Conservation (phyloP, 2,329 filamentous ascomycete genomes). For the Fusarium stilboides region DNA sequence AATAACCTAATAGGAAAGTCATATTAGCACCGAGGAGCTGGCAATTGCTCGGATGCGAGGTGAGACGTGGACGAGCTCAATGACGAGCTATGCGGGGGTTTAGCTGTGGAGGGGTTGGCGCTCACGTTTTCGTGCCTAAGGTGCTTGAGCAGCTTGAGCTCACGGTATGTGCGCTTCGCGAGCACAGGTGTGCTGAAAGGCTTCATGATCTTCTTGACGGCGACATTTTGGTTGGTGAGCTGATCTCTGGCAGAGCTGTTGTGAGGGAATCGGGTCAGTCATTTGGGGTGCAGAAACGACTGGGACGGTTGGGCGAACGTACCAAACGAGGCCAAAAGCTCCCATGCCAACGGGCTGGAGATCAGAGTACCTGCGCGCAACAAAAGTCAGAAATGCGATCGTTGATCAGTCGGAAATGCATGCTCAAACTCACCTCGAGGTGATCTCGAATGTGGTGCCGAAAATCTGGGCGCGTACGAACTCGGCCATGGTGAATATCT, state of each 20-base stretch:
- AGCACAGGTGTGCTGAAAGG: constrained; percentile 99
- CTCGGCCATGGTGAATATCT: constrained; percentile 85
- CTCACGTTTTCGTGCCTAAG: constrained; percentile 94
- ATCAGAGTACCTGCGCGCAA: constrained; percentile 84
- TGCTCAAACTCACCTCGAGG: constrained; percentile 79
- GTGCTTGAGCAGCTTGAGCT: constrained; percentile 97
- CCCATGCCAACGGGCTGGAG: constrained; percentile 99
- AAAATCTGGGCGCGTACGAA: constrained; percentile 99
- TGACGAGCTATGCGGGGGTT: constrained; percentile 4
- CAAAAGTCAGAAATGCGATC: constrained; percentile 32
- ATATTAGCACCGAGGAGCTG: constrained; percentile 33
- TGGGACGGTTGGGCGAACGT: constrained; percentile 54
- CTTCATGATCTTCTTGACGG: constrained; percentile 99
- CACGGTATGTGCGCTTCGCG: constrained; percentile 96
- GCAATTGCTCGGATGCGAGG: constrained; percentile 11
- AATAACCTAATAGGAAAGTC: constrained; percentile 77
- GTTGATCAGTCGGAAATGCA: neutral
- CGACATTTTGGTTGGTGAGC: constrained; percentile 95
- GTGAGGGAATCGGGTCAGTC: constrained; percentile 19
- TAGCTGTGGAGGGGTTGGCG: constrained; percentile 21
- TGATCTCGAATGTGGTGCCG: constrained; percentile 99
- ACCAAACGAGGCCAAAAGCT: constrained; percentile 98
- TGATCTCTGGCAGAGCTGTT: constrained; percentile 94
- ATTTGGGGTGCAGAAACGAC: neutral
- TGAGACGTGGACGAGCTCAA: constrained; percentile 43